Conservation (phyloP, 345 rosid genomes). For the Salix arbutifolia region DNA sequence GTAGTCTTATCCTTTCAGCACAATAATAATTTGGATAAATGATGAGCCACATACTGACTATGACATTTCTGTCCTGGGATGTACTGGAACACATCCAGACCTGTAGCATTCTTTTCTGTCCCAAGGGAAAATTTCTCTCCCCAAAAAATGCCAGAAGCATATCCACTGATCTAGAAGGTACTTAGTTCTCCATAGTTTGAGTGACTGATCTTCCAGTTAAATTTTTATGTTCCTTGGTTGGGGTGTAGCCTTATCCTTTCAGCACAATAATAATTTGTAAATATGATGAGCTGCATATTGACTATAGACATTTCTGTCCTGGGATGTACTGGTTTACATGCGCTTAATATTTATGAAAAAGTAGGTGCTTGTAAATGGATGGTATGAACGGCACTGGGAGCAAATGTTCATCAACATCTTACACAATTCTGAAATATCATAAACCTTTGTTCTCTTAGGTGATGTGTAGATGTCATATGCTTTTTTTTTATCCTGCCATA, state of each 20-base stretch:
- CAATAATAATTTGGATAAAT: background rate
- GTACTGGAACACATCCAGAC: background rate
- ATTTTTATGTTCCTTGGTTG: background rate
- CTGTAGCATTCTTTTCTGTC: too few species aligned
- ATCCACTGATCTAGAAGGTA: too few species aligned
- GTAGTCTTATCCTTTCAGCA: background rate
- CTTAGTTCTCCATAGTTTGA: background rate
- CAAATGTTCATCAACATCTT: background rate
- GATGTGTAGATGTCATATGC: background rate
- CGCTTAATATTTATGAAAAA: background rate
- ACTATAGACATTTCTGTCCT: background rate
- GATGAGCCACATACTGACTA: background rate
- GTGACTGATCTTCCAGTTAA: background rate
- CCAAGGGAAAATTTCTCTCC: too few species aligned
- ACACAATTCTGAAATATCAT: background rate
- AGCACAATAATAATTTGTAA: background rate
- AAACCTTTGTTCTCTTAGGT: background rate
- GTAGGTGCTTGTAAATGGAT: background rate
- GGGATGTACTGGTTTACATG: background rate
- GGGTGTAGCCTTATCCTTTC: background rate
- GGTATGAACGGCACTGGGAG: background rate
- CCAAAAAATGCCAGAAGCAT: too few species aligned
- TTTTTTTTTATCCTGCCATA: background rate
- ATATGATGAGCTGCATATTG: background rate
- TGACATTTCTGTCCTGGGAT: background rate